phyloP scores from a whole-genome alignment of 2,329 filamentous ascomycete species.

The Stromatinia cepivora region DNA sequence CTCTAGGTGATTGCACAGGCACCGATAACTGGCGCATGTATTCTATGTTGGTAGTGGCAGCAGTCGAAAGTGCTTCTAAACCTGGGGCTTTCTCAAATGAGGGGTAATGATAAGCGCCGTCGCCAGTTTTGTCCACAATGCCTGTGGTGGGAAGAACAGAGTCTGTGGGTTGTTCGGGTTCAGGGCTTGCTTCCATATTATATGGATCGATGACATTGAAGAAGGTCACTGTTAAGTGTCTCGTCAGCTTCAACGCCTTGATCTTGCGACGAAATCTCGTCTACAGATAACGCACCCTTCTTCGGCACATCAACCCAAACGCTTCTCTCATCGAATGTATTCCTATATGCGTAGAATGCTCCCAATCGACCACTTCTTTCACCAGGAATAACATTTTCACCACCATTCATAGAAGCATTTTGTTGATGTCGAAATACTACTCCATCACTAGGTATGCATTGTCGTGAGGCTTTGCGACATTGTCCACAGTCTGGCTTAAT shows the following conservation, averaged over 20 bases:
- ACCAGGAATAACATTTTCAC: conserved; percentile 40
- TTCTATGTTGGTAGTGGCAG: conserved; percentile 48
- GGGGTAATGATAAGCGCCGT: conserved; percentile 33
- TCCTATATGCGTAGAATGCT: conserved; percentile 65
- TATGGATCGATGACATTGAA: conserved; percentile 63
- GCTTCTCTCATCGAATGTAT: conserved; percentile 60
- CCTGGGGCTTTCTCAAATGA: conserved; percentile 48
- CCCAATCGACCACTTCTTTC: conserved; percentile 48
- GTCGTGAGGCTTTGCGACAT: conserved; percentile 57
- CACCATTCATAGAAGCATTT: conserved; percentile 66
- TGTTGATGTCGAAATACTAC: conserved; percentile 69
- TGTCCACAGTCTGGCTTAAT: conserved; percentile 60
- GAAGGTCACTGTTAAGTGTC: conserved; percentile 52
- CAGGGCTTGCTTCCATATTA: conserved; percentile 49
- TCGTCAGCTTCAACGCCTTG: conserved; percentile 32
- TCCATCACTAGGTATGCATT: conserved; percentile 61
- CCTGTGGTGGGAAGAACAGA: conserved; percentile 26
- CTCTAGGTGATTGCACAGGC: conserved; percentile 29
- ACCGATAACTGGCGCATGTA: conserved; percentile 35
- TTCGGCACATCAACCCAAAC: conserved; percentile 64
- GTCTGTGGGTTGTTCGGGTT: conserved; percentile 39
- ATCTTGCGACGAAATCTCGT: background rate
- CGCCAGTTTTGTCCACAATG: conserved; percentile 28
- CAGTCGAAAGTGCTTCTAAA: conserved; percentile 54
- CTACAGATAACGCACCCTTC: conserved; percentile 46